These are phyloP conservation scores for Sporothrix globosa DNA, from an alignment of 2,329 filamentous ascomycete genomes.

Conservation along the genomic window DNA sequence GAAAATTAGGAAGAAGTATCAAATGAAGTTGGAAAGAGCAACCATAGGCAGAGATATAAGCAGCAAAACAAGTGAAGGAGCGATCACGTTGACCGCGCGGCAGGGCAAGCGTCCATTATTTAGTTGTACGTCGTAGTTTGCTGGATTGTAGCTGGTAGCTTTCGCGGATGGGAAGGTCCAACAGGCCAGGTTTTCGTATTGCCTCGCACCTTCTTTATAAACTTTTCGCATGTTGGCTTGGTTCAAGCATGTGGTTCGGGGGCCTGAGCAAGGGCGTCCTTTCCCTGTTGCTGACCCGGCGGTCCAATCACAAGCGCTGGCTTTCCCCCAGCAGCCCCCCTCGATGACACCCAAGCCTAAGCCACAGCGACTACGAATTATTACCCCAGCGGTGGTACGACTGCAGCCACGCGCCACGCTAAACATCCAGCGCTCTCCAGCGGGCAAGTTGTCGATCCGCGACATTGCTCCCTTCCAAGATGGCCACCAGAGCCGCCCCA, in stretches of 20 bases:
- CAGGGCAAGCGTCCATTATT: conserved; percentile 27
- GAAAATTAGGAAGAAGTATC: conserved; percentile 1
- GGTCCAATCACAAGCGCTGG: conserved; percentile 14
- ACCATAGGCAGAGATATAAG: not conserved
- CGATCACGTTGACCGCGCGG: conserved; percentile 30
- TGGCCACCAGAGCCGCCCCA: not conserved
- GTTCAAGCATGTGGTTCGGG: conserved; percentile 27
- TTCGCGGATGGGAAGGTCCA: conserved; percentile 15
- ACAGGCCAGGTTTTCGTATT: conserved; percentile 28
- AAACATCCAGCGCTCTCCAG: not conserved
- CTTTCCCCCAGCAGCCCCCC: conserved; percentile 4
- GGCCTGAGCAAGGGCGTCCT: not conserved
- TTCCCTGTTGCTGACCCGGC: conserved; percentile 12
- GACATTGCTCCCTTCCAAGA: conserved; percentile 14
- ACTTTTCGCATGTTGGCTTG: not conserved
- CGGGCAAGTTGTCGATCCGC: conserved; percentile 24
- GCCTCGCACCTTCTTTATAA: not conserved
- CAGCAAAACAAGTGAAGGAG: conserved; percentile 18
- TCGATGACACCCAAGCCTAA: conserved; percentile 23
- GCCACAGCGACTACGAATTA: conserved; percentile 27
- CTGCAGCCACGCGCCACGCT: not conserved
- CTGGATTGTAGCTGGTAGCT: conserved; percentile 12
- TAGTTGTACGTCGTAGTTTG: not conserved
- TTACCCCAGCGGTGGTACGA: not conserved
- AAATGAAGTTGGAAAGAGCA: not conserved